These are phyloP conservation scores for Magnolia officinalis DNA, from an alignment of 164 flowering plant genomes.

Conservation along the genomic window DNA sequence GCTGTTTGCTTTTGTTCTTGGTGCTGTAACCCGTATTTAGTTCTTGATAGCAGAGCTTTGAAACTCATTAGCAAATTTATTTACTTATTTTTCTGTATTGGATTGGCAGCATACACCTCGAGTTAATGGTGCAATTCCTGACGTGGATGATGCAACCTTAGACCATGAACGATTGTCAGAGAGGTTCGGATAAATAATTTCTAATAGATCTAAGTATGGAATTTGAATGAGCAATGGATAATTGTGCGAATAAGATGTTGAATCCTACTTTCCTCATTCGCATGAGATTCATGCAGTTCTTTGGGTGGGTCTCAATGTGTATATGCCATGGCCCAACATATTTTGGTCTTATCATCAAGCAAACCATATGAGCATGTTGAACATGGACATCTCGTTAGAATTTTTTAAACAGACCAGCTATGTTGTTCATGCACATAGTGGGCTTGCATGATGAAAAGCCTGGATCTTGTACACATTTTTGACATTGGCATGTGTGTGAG, in stretches of 20 bases:
- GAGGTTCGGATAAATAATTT: conserved; percentile 40
- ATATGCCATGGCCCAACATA: not conserved
- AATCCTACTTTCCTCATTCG: not conserved
- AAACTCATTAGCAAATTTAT: not conserved
- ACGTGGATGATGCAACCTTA: conserved; percentile 67
- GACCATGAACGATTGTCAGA: conserved; percentile 72
- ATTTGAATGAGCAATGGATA: too few relatives aligned
- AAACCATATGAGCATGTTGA: not conserved
- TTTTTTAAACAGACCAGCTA: not conserved
- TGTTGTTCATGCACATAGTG: not conserved
- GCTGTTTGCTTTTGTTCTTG: not conserved
- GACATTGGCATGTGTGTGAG: not conserved
- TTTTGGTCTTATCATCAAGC: not conserved
- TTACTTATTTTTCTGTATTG: not conserved
- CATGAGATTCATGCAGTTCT: not conserved
- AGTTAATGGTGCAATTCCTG: conserved; percentile 72
- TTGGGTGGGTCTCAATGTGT: not conserved
- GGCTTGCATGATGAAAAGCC: not conserved
- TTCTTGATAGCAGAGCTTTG: not conserved
- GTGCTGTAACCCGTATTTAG: not conserved
- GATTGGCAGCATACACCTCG: conserved; percentile 84
- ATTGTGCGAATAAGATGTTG: not conserved
- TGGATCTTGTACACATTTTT: too few relatives aligned
- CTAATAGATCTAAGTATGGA: not conserved
- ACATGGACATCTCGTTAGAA: not conserved